These are phyloP conservation scores for Cerrena zonata DNA, from an alignment of 1,284 basidiomycete species.

Conservation along the genomic window DNA sequence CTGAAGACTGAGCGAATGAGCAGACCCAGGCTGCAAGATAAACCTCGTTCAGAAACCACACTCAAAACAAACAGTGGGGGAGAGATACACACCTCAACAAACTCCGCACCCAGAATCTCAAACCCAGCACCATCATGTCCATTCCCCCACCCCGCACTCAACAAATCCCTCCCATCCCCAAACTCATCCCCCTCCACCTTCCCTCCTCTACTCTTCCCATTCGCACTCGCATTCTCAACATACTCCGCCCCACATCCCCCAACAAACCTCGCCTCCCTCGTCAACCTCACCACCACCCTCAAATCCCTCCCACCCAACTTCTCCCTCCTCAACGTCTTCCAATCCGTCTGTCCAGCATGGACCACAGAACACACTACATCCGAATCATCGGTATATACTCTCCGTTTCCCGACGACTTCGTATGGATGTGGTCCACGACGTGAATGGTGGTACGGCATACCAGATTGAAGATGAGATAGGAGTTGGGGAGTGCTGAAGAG, in stretches of 20 bases:
- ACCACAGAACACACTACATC: slow-evolving; percentile 70
- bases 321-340: slow-evolving; percentile 51
- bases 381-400: slow-evolving; percentile 72
- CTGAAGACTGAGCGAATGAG: slow-evolving; percentile 47
- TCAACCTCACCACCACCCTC: slow-evolving; percentile 45
- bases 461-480: slow-evolving; percentile 12
- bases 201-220: slow-evolving; percentile 14
- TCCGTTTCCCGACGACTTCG: slow-evolving; percentile 30
- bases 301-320: slow-evolving; percentile 49
- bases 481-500: slow-evolving; percentile 22
- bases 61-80: slow-evolving; percentile 7
- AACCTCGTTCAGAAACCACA: slow-evolving; percentile 1
- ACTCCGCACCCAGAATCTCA: slow-evolving; percentile 58
- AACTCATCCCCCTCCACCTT: slow-evolving; percentile 20
- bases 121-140: slow-evolving; percentile 71
- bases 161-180: slow-evolving; percentile 55
- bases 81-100: slow-evolving; percentile 49
- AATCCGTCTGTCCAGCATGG: slow-evolving; percentile 59
- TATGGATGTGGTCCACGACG: slow-evolving; percentile 17
- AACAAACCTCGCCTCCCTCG: slow-evolving; percentile 37
- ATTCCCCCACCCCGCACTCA: slow-evolving; percentile 67
- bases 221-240: slow-evolving; percentile 11
- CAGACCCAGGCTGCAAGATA: slow-evolving; percentile 37
- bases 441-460: slow-evolving; percentile 16
- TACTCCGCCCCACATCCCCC: slow-evolving; percentile 30